Evolutionary conservation across 805 yeast genomes (phyloP).

Genomic region (Metschnikowia dekortorum): DNA sequence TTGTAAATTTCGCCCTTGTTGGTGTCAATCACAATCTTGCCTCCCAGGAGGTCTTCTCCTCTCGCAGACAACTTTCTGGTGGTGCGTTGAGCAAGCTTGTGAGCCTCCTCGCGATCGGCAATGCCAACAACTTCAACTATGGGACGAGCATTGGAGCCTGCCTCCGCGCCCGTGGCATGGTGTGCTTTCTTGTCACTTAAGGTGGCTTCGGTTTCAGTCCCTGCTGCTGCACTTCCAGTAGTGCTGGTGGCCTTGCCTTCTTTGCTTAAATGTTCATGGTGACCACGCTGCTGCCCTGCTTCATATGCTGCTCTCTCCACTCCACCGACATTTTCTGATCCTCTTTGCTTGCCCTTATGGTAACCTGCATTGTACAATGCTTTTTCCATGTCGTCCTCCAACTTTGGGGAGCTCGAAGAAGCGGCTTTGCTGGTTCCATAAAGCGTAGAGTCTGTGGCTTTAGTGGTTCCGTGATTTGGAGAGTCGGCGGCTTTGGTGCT

Average conservation of each 20-base stretch:
- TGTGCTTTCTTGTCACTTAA: background rate
- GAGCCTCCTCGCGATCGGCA: constrained; percentile 25
- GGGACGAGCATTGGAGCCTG: constrained; percentile 5
- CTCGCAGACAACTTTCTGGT: constrained; percentile 25
- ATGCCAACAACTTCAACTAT: constrained; percentile 35
- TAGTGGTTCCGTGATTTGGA: too few relatives aligned
- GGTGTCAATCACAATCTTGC: constrained; percentile 32
- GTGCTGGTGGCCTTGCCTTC: background rate
- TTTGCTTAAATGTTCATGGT: background rate
- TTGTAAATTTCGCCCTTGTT: constrained; percentile 30
- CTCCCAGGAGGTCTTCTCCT: constrained; percentile 31
- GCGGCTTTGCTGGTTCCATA: background rate
- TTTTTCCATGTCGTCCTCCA: constrained; percentile 3
- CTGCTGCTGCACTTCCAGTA: background rate
- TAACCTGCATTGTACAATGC: constrained; percentile 6
- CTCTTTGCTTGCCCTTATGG: background rate
- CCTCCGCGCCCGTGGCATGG: background rate
- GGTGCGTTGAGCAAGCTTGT: constrained; percentile 29
- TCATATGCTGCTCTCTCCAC: constrained; percentile 4
- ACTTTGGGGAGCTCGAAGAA: background rate
- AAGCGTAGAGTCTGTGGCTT: background rate
- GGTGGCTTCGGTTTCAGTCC: background rate
- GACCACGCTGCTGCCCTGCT: background rate
- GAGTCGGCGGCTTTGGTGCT: too few relatives aligned
- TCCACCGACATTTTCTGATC: background rate